Conservation (phyloP, 129 eudicot species). For the Rutidosis leptorrhynchoides region DNA sequence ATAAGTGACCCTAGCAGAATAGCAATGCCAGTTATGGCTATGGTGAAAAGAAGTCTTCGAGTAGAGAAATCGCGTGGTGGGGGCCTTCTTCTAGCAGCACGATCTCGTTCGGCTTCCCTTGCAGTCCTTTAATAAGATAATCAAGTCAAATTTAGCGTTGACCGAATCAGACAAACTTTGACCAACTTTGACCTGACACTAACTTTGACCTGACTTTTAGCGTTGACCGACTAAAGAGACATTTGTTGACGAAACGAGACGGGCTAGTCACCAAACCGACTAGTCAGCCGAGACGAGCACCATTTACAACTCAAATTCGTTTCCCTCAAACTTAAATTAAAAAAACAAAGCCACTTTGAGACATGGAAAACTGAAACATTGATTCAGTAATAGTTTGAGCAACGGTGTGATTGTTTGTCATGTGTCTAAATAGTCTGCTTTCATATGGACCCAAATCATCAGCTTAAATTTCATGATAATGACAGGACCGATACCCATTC, state of each 20-base stretch:
- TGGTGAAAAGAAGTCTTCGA: slow-evolving; percentile 26
- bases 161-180: too few species aligned
- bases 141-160: neutral
- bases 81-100: slow-evolving; percentile 43
- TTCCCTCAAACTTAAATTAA: too few species aligned
- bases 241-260: too few species aligned
- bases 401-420: neutral
- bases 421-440: neutral
- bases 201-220: too few species aligned
- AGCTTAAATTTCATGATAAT: neutral
- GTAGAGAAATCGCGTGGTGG: slow-evolving; percentile 30
- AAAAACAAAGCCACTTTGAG: too few species aligned
- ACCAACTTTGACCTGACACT: too few species aligned
- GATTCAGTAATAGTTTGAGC: neutral
- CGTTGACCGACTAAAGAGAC: too few species aligned
- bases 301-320: too few species aligned
- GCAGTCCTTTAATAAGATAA: slow-evolving; percentile 24
- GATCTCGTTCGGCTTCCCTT: slow-evolving; percentile 54
- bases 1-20: slow-evolving; percentile 29
- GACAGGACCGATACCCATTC: neutral
- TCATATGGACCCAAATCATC: neutral
- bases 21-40: slow-evolving; percentile 38
- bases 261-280: too few species aligned
- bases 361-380: too few species aligned
- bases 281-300: too few species aligned